Percentiles rank a stretch among this genome's conserved stretches.
Conservation (phyloP, 2,329 filamentous ascomycete species). For the Aureobasidium sp. region DNA sequence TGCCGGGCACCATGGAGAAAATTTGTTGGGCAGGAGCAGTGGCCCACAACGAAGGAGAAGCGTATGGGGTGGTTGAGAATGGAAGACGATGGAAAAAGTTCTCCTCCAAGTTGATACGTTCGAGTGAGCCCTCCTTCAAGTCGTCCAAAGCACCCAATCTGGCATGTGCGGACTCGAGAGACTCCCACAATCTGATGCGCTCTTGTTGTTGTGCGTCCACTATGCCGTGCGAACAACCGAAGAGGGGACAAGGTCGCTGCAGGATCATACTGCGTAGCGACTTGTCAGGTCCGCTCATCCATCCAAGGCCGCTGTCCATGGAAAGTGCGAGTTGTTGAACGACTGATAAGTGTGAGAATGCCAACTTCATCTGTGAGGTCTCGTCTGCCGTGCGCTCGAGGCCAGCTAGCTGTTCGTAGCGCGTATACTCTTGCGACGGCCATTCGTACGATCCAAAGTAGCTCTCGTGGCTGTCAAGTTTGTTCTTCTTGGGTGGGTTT, state of each 20-base stretch:
- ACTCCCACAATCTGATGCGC: slow-evolving; percentile 32
- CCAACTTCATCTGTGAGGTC: slow-evolving; percentile 53
- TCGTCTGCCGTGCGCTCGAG: slow-evolving; percentile 60
- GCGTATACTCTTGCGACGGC: slow-evolving; percentile 53
- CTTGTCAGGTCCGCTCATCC: slow-evolving; percentile 56
- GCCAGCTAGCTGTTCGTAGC: slow-evolving; percentile 52
- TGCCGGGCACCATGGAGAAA: neutral
- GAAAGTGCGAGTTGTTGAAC: slow-evolving; percentile 60
- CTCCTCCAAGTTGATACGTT: neutral
- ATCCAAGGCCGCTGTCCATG: slow-evolving; percentile 61
- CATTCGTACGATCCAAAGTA: slow-evolving; percentile 62
- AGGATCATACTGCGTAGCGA: slow-evolving; percentile 44
- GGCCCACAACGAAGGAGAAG: slow-evolving; percentile 3
- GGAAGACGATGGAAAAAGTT: neutral
- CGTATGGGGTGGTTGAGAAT: slow-evolving; percentile 6
- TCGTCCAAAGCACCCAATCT: slow-evolving; percentile 20
- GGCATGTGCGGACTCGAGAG: slow-evolving; percentile 21
- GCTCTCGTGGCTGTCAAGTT: slow-evolving; percentile 47
- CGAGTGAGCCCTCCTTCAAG: slow-evolving; percentile 23
- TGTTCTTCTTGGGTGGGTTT: slow-evolving; percentile 49
- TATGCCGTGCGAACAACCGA: slow-evolving; percentile 36
- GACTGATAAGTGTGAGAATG: slow-evolving; percentile 49
- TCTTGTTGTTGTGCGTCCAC: slow-evolving; percentile 34
- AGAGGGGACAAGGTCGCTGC: slow-evolving; percentile 38
- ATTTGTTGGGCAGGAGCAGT: neutral